Evolutionary conservation across 208 protist species (phyloP).

Genomic region (Strigomonas galati): DNA sequence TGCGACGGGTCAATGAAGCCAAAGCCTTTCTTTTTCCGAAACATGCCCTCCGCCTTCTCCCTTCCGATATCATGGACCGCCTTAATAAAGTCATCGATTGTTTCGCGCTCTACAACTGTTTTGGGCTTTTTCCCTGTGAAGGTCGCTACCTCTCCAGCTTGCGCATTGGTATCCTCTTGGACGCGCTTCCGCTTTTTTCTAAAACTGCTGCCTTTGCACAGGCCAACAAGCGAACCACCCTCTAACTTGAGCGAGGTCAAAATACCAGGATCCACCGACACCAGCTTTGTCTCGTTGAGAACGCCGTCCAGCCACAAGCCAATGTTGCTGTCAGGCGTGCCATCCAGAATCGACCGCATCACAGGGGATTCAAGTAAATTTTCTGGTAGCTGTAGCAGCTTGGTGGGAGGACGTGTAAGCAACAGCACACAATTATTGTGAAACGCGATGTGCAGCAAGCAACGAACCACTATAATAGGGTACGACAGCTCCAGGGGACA

Average conservation of each 20-base stretch:
- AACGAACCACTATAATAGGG: slow-evolving; percentile 60
- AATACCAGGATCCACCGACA: slow-evolving; percentile 39
- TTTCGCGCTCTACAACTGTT: slow-evolving; percentile 48
- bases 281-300: slow-evolving; percentile 37
- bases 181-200: slow-evolving; percentile 28
- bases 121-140: slow-evolving; percentile 39
- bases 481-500: slow-evolving; percentile 81
- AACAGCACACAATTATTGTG: slow-evolving; percentile 80
- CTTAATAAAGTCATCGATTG: slow-evolving; percentile 68
- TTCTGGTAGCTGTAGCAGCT: slow-evolving; percentile 47
- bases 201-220: slow-evolving; percentile 50
- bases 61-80: slow-evolving; percentile 49
- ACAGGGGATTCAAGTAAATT: slow-evolving; percentile 52
- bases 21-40: slow-evolving; percentile 75
- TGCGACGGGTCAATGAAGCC: slow-evolving; percentile 69
- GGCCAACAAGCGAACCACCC: slow-evolving; percentile 31
- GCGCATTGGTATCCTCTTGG: slow-evolving; percentile 20
- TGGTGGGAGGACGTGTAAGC: slow-evolving; percentile 29
- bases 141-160: slow-evolving; percentile 25
- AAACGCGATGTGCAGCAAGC: slow-evolving; percentile 69
- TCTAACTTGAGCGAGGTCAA: slow-evolving; percentile 46
- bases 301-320: slow-evolving; percentile 74
- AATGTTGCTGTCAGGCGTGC: slow-evolving; percentile 23
- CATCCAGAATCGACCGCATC: slow-evolving; percentile 47
- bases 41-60: slow-evolving; percentile 63